phyloP scores from a whole-genome alignment of 2,329 filamentous ascomycete species.

The Colletotrichum viniferum region DNA sequence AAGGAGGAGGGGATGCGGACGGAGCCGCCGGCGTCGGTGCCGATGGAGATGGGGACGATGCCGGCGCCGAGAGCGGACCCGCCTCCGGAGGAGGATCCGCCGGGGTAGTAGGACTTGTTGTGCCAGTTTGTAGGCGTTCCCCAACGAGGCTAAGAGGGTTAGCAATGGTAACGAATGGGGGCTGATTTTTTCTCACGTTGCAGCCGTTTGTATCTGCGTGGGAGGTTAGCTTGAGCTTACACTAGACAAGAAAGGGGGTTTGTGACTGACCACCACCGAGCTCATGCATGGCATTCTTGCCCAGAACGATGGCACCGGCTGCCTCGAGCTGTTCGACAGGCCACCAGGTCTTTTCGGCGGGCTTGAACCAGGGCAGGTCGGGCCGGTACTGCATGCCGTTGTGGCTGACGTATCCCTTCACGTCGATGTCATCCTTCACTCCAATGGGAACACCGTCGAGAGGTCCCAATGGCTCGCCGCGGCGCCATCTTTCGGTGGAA shows the following conservation, averaged over 20 bases:
- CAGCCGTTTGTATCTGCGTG: slow-evolving; percentile 78
- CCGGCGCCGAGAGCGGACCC: slow-evolving; percentile 74
- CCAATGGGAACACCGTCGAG: slow-evolving; percentile 84
- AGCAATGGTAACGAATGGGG: neutral
- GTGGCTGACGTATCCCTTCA: slow-evolving; percentile 72
- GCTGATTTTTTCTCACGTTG: slow-evolving; percentile 53
- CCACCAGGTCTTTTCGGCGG: slow-evolving; percentile 66
- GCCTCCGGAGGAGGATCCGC: slow-evolving; percentile 80
- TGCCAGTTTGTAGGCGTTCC: slow-evolving; percentile 81
- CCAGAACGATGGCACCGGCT: slow-evolving; percentile 76
- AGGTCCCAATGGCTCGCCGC: slow-evolving; percentile 67
- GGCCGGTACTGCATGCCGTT: slow-evolving; percentile 68
- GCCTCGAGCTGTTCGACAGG: slow-evolving; percentile 74
- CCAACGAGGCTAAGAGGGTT: slow-evolving; percentile 60
- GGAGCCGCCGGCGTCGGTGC: slow-evolving; percentile 76
- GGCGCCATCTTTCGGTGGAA: slow-evolving; percentile 74
- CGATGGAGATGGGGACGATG: slow-evolving; percentile 75
- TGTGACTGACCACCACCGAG: slow-evolving; percentile 66
- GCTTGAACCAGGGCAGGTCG: slow-evolving; percentile 53
- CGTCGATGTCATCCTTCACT: slow-evolving; percentile 80
- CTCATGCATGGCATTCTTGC: slow-evolving; percentile 82
- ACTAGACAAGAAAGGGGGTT: neutral
- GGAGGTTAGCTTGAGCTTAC: neutral
- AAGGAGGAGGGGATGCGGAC: slow-evolving; percentile 76
- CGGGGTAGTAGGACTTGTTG: slow-evolving; percentile 77